A percentile compares a stretch with the other conserved stretches of the same genome.
Conservation (phyloP, 2,329 filamentous ascomycete genomes). For the Seiridium cupressi region DNA sequence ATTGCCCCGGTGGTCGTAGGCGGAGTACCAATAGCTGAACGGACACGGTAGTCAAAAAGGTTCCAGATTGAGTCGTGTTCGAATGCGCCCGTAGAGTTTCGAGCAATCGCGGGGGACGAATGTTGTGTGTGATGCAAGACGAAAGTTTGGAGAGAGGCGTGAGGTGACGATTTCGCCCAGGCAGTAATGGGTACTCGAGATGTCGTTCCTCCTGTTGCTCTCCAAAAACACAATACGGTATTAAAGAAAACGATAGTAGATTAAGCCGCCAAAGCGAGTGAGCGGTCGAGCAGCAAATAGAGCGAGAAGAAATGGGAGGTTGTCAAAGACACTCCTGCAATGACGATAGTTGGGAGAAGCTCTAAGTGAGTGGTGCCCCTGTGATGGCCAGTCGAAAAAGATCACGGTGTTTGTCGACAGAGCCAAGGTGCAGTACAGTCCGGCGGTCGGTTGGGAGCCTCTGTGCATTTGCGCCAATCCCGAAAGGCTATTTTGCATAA, state of each 20-base stretch:
- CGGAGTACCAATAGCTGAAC: background rate
- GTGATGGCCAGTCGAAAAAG: conserved; percentile 9
- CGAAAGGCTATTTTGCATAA: conserved; percentile 13
- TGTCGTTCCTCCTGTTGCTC: conserved; percentile 4
- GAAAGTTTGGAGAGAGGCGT: conserved; percentile 2
- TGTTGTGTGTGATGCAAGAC: background rate
- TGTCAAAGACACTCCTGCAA: background rate
- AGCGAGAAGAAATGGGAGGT: conserved; percentile 15
- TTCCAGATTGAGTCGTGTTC: background rate
- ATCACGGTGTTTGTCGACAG: conserved; percentile 3
- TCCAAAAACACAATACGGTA: conserved; percentile 17
- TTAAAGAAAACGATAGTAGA: conserved; percentile 29
- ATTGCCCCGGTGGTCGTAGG: background rate
- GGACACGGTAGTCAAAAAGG: background rate
- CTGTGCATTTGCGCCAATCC: conserved; percentile 12
- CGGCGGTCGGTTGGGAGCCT: conserved; percentile 8
- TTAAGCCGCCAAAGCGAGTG: conserved; percentile 59
- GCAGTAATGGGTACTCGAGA: conserved; percentile 4
- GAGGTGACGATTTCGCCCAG: conserved; percentile 1
- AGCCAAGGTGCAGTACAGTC: conserved; percentile 2
- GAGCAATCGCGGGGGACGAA: background rate
- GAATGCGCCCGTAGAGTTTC: background rate
- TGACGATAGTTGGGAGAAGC: conserved; percentile 3
- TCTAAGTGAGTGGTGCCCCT: background rate
- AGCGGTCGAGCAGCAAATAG: conserved; percentile 30